Percentiles rank a stretch among this genome's conserved stretches.
Evolutionary conservation across 129 eudicot species (phyloP).

Genomic region (Escallonia herrerae): DNA sequence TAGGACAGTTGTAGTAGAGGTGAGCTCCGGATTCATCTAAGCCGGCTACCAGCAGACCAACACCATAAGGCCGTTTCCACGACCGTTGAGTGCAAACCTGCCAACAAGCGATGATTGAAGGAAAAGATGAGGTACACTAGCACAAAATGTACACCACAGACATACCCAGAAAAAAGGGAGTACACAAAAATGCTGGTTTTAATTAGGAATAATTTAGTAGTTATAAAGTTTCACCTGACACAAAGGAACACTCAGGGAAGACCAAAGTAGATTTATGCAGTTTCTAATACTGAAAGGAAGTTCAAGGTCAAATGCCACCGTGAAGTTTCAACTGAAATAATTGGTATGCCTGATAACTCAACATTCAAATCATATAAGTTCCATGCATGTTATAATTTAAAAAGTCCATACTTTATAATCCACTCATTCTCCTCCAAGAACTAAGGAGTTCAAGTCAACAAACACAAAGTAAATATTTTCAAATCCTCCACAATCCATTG

Average conservation of each 20-base stretch:
- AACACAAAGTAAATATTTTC: background rate
- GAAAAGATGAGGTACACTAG: background rate
- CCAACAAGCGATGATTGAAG: conserved; percentile 1
- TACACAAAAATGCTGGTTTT: no score
- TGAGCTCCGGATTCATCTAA: conserved; percentile 97
- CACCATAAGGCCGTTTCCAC: conserved; percentile 92
- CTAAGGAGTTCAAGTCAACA: background rate
- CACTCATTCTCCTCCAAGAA: background rate
- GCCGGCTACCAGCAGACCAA: conserved; percentile 83
- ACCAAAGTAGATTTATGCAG: no score
- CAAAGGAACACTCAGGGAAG: no score
- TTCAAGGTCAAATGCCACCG: no score
- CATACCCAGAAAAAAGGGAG: no score
- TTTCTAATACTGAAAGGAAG: no score
- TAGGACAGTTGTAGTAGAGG: conserved; percentile 93
- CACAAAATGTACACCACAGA: no score
- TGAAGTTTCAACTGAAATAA: no score
- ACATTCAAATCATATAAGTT: background rate
- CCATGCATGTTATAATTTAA: background rate
- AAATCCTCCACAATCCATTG: no score
- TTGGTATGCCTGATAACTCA: no score
- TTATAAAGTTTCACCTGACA: no score
- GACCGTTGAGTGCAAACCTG: conserved; percentile 98
- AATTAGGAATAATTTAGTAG: no score
- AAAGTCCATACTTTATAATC: background rate